phyloP scores from a whole-genome alignment of 768 basidiomycete genomes.

The Pleurotus tuoliensis region DNA sequence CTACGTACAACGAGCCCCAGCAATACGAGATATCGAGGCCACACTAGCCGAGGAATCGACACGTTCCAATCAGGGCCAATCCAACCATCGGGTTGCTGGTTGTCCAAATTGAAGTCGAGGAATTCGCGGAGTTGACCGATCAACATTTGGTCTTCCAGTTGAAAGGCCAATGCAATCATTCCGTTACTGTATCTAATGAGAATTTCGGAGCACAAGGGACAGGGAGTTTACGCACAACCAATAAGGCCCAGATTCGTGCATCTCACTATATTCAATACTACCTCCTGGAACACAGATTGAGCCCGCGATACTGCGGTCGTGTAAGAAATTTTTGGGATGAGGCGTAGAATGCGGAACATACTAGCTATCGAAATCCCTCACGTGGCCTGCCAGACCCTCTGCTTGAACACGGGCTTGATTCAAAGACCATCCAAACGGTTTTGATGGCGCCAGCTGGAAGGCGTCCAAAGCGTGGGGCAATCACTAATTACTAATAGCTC shows the following conservation, averaged over 20 bases:
- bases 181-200: conserved; percentile 25
- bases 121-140: conserved; percentile 34
- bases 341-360: conserved; percentile 11
- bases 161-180: conserved; percentile 39
- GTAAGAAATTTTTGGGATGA: not conserved
- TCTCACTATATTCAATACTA: conserved; percentile 38
- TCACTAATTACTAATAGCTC: conserved; percentile 17
- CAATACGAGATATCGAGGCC: conserved; percentile 39
- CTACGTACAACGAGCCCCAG: conserved; percentile 32
- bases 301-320: conserved; percentile 28
- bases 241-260: conserved; percentile 40
- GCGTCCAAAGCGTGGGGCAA: conserved; percentile 25
- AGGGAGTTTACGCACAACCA: conserved; percentile 35
- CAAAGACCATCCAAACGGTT: conserved; percentile 34
- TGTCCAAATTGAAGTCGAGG: conserved; percentile 34
- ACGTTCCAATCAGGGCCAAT: conserved; percentile 37
- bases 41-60: conserved; percentile 32
- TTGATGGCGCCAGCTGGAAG: conserved; percentile 33
- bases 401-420: conserved; percentile 39
- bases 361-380: conserved; percentile 38
- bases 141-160: conserved; percentile 32
- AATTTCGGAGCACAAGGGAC: not conserved
- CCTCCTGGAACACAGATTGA: conserved; percentile 41
- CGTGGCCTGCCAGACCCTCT: conserved; percentile 35
- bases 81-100: conserved; percentile 37